Conservation (phyloP, 176 grass and related monocot species). For the Stipa capillata region DNA sequence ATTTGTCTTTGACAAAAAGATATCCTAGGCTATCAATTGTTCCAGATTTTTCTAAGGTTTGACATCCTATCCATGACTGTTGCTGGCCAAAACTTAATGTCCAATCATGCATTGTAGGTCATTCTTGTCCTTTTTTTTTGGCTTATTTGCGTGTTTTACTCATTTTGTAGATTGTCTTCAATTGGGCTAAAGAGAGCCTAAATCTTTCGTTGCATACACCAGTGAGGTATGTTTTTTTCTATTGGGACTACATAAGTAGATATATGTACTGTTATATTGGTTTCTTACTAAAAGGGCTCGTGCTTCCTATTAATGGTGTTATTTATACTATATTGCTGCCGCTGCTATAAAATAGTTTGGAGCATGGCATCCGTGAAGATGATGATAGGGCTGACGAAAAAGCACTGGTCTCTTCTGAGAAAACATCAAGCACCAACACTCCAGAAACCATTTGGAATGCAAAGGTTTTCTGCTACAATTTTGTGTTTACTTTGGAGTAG, state of each 20-base stretch:
- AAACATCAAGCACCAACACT: conserved; percentile 32
- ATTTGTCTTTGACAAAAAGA: conserved; percentile 84
- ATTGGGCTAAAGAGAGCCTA: conserved; percentile 72
- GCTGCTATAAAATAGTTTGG: conserved; percentile 63
- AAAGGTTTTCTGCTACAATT: conserved; percentile 47
- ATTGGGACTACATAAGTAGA: conserved; percentile 3
- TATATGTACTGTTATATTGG: not conserved
- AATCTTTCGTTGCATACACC: conserved; percentile 86
- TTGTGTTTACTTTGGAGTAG: not conserved
- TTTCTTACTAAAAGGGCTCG: not conserved
- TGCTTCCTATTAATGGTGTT: not conserved
- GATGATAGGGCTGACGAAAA: conserved; percentile 47
- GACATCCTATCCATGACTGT: conserved; percentile 2
- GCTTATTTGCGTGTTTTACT: conserved; percentile 8
- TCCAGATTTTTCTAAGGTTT: conserved; percentile 95
- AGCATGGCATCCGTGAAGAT: conserved; percentile 69
- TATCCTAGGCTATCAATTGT: conserved; percentile 80
- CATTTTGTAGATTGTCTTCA: conserved; percentile 62
- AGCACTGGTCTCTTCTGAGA: conserved; percentile 26
- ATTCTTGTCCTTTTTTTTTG: not conserved
- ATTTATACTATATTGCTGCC: not conserved
- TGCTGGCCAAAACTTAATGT: not conserved
- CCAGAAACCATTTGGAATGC: conserved; percentile 76
- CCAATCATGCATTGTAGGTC: not conserved
- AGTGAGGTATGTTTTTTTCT: conserved; percentile 58